These are phyloP conservation scores for Diplodia seriata DNA, from an alignment of 2,329 filamentous ascomycete genomes.

Conservation along the genomic window DNA sequence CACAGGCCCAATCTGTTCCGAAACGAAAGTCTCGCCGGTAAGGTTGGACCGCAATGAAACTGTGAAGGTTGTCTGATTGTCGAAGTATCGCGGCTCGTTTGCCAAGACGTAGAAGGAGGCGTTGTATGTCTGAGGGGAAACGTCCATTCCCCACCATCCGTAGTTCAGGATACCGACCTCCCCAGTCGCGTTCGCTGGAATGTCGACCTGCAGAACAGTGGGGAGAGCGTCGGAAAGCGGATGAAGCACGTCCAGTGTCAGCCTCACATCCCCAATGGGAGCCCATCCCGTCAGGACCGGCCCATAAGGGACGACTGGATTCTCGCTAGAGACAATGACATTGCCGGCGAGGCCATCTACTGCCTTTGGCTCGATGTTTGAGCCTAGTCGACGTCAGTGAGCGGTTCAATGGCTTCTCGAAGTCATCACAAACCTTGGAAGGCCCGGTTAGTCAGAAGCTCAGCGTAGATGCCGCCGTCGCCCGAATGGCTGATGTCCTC, in stretches of 20 bases:
- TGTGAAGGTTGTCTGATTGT: conserved; percentile 48
- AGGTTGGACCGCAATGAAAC: conserved; percentile 51
- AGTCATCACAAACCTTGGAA: conserved; percentile 60
- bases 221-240: conserved; percentile 56
- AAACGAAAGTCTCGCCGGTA: conserved; percentile 52
- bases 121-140: conserved; percentile 56
- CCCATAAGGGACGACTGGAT: conserved; percentile 42
- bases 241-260: conserved; percentile 50
- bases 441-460: conserved; percentile 73
- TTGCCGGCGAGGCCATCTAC: conserved; percentile 37
- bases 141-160: conserved; percentile 61
- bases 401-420: not conserved
- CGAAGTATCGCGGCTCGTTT: conserved; percentile 42
- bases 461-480: conserved; percentile 75
- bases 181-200: conserved; percentile 47
- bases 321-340: conserved; percentile 39
- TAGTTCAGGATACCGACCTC: conserved; percentile 57
- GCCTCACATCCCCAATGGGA: conserved; percentile 44
- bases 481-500: conserved; percentile 72
- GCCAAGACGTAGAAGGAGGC: conserved; percentile 59
- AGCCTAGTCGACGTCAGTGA: conserved; percentile 33
- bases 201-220: conserved; percentile 52
- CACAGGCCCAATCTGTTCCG: conserved; percentile 39
- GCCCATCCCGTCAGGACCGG: conserved; percentile 40
- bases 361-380: conserved; percentile 35